Evolutionary conservation across 306 rosid genomes (phyloP).

Genomic region (Sesbania bispinosa): DNA sequence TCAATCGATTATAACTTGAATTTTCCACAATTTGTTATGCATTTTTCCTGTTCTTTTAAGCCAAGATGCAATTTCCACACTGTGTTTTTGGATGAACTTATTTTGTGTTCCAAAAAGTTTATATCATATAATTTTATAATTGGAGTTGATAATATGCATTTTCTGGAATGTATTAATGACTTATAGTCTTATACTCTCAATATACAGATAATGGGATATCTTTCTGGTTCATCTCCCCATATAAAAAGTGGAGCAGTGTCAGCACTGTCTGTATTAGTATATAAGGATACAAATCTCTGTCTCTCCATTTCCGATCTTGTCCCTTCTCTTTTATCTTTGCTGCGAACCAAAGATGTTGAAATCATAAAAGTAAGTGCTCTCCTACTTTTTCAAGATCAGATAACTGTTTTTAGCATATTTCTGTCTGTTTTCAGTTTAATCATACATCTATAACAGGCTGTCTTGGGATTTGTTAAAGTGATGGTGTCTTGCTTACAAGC

Average conservation of each 20-base stretch:
- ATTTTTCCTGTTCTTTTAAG: not conserved
- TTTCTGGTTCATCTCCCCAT: constrained; percentile 86
- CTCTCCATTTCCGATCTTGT: constrained; percentile 65
- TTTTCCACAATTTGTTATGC: not conserved
- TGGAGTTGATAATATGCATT: constrained; percentile 13
- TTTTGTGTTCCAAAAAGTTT: not conserved
- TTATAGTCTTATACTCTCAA: not conserved
- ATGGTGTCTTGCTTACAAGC: constrained; percentile 69
- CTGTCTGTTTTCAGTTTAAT: constrained; percentile 28
- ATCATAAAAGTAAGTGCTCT: constrained; percentile 64
- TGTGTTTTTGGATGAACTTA: not conserved
- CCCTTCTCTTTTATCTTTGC: constrained; percentile 76
- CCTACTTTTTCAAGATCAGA: constrained; percentile 9
- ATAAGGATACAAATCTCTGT: constrained; percentile 57
- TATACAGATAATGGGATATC: constrained; percentile 85
- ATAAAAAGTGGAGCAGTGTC: constrained; percentile 95
- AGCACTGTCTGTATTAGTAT: constrained; percentile 74
- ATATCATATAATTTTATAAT: not conserved
- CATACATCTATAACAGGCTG: constrained; percentile 64
- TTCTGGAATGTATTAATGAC: constrained; percentile 19
- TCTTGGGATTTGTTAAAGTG: constrained; percentile 91
- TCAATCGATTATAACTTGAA: not conserved
- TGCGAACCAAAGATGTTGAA: constrained; percentile 74
- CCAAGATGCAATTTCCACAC: not conserved
- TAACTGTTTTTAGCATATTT: constrained; percentile 15